phyloP scores from a whole-genome alignment of 2,329 filamentous ascomycete species.

The Colletotrichum sp. region DNA sequence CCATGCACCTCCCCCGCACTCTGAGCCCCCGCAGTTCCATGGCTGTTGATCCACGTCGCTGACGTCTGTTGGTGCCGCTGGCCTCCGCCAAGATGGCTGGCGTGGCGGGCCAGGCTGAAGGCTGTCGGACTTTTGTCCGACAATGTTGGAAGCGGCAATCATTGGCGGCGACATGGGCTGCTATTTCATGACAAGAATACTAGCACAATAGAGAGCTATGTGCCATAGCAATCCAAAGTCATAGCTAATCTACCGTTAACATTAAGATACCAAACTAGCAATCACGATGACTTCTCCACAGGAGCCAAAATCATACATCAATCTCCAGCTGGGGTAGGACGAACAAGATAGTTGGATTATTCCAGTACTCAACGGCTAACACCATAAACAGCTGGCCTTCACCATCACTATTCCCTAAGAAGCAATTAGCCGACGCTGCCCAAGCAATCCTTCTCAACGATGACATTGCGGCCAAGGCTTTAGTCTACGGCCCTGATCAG shows the following conservation, averaged over 20 bases:
- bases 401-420: not conserved
- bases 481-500: not conserved
- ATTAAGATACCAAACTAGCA: not conserved
- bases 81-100: not conserved
- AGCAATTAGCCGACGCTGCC: not conserved
- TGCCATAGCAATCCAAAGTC: not conserved
- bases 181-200: not conserved
- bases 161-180: not conserved
- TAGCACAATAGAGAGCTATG: not conserved
- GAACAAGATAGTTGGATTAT: not conserved
- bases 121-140: not conserved
- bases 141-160: not conserved
- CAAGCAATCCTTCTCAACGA: not conserved
- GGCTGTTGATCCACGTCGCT: not conserved
- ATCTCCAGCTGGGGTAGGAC: not conserved
- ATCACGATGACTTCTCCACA: not conserved
- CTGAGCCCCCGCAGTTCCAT: not conserved
- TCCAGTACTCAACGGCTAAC: not conserved
- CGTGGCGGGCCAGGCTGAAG: not conserved
- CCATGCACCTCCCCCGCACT: not conserved
- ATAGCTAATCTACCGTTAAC: accelerated
- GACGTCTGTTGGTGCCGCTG: not conserved
- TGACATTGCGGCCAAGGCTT: not conserved
- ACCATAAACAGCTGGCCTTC: not conserved
- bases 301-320: not conserved